Base-by-base conservation (phyloP, 1,284 basidiomycete species). In the Austropuccinia psidii region DNA sequence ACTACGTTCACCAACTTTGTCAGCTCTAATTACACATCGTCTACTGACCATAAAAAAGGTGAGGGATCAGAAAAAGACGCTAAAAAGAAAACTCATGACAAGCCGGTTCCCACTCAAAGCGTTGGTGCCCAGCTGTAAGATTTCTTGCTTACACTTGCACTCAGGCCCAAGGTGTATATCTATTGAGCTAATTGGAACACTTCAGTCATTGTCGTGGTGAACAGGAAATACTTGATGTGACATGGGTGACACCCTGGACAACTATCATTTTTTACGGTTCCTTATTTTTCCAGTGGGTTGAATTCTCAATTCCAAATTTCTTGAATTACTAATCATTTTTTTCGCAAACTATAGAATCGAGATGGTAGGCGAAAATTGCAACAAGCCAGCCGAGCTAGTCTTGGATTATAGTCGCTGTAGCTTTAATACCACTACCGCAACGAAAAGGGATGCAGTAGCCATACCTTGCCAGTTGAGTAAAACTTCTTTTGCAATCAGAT, bases 51-150 rank as follows among this genome's bases (percentile, higher is more conserved):
- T 7, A 8, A 39, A 60, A 60, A 8, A 21, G 11, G 11, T 27
- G 2, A 41, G 33, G 6, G 21, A 9, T 41, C 43, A 50, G 13
- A 65, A 50, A 5, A 17, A 3, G 24, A 49, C 19, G 19, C 19
- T n/a, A 52, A 35, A 15, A 41, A 39, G 4, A 17, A 60, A 19
- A 19, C 19, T 2, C 37, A 45, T 15, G 41, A 33, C 8, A 47
- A 45, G 21, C 50, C 49, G 21, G 49, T 39, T 5, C 47, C 65
- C 15, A 49, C 54, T 21, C 65, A 67, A 52, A 67, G 50, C n/a
- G 65, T 67, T 54, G 65, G 65, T 13, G 65, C 49, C 15, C 65
- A 67, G 50, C 50, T 67, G 65, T 67, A 67, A 27, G 49, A 29
- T 15, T 13, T 35, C 5, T 24, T 19, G 24, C 24, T 49, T 24